A percentile compares a stretch with the other conserved stretches of the same genome.
Evolutionary conservation across 768 basidiomycete species (phyloP).

Genomic region (Tubosaeta sp.): DNA sequence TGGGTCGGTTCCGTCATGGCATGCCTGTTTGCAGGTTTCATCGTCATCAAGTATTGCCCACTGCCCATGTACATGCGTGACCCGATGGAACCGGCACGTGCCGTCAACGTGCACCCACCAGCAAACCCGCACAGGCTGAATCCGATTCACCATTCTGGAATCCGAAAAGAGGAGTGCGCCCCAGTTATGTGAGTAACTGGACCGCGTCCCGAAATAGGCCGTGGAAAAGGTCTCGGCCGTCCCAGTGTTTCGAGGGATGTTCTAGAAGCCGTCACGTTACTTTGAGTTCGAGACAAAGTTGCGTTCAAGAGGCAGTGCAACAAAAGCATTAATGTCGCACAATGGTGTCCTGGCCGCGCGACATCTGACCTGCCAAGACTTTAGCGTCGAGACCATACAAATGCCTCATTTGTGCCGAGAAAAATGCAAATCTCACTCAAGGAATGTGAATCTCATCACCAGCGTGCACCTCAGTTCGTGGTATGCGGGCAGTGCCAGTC

Average conservation of each 20-base stretch:
- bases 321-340: neutral
- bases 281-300: neutral
- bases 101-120: neutral
- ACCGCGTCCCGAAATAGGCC: neutral
- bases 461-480: too few relatives aligned
- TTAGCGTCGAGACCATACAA: neutral
- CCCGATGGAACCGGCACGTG: neutral
- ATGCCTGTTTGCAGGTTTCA: neutral
- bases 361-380: neutral
- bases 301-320: neutral
- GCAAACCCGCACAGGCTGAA: neutral
- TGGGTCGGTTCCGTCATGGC: neutral
- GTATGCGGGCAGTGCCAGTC: neutral
- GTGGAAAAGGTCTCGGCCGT: neutral
- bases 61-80: neutral
- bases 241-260: neutral
- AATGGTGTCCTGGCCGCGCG: neutral
- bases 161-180: neutral
- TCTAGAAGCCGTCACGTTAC: neutral
- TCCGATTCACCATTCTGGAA: neutral
- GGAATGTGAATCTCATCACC: conserved; percentile 6
- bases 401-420: neutral
- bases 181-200: neutral
- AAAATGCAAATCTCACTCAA: conserved; percentile 1
- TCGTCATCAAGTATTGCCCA: neutral